phyloP scores from a whole-genome alignment of 2,329 filamentous ascomycete species.

The Fusarium sacchari region DNA sequence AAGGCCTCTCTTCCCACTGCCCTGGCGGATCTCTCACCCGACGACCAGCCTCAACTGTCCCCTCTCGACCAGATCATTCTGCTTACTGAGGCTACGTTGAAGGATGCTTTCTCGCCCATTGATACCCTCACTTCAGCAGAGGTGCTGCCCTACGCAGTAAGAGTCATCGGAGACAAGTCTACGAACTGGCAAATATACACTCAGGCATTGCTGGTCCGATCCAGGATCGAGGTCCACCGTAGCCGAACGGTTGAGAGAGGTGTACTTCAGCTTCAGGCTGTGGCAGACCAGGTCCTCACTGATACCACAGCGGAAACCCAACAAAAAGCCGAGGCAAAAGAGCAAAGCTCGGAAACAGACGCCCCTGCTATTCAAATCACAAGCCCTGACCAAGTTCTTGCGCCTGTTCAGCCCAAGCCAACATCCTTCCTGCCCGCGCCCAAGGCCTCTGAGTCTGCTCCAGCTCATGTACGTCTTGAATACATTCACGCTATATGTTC shows the following conservation, averaged over 20 bases:
- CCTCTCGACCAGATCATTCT: conserved; percentile 91
- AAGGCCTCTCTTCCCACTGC: conserved; percentile 63
- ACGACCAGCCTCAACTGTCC: conserved; percentile 82
- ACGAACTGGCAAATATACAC: conserved; percentile 99
- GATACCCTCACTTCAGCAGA: conserved; percentile 93
- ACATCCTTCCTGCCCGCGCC: conserved; percentile 84
- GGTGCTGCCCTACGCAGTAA: conserved; percentile 87
- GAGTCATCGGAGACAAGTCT: conserved; percentile 86
- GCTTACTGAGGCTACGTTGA: conserved; percentile 86
- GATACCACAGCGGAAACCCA: conserved; percentile 68
- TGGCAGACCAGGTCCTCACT: conserved; percentile 93
- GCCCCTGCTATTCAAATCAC: conserved; percentile 60
- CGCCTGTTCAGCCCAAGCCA: conserved; percentile 55
- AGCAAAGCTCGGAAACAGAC: conserved; percentile 43
- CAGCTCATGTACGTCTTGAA: conserved; percentile 77
- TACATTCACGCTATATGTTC: conserved; percentile 88
- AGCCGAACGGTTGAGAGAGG: conserved; percentile 90
- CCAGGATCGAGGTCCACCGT: conserved; percentile 86
- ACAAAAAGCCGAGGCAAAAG: conserved; percentile 41
- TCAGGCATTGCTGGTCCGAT: conserved; percentile 88
- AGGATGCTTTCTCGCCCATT: conserved; percentile 84
- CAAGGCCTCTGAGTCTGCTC: conserved; percentile 80
- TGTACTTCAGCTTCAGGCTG: conserved; percentile 90
- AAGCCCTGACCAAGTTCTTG: conserved; percentile 46
- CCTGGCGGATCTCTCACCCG: conserved; percentile 74